These are phyloP conservation scores for Apiotrichum laibachii DNA, from an alignment of 1,284 basidiomycete species.

Conservation along the genomic window DNA sequence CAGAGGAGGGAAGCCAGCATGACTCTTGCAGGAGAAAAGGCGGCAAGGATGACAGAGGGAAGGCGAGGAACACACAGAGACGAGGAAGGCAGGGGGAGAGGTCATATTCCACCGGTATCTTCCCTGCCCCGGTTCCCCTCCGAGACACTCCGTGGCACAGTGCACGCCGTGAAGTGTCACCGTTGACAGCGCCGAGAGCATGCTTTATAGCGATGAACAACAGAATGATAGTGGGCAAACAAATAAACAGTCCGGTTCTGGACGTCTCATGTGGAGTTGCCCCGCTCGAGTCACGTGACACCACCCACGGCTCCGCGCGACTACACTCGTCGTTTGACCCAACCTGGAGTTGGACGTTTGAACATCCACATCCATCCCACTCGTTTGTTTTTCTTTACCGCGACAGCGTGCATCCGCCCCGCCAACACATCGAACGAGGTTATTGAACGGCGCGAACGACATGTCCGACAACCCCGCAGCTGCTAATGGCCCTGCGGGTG, in stretches of 20 bases:
- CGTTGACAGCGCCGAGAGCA: not conserved
- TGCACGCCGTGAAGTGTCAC: not conserved
- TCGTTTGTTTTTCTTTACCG: not conserved
- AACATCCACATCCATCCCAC: not conserved
- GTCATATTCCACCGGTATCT: too few species aligned
- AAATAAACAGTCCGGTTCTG: not conserved
- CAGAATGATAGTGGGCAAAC: not conserved
- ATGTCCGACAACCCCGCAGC: constrained; percentile 35
- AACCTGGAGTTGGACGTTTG: not conserved
- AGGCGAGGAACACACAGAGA: too few species aligned
- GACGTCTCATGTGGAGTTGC: too few species aligned
- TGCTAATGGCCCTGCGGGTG: not conserved
- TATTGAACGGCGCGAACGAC: constrained; percentile 3
- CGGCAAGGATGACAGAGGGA: not conserved
- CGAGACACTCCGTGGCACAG: too few species aligned
- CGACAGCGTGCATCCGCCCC: constrained; percentile 1
- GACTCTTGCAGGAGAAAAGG: too few species aligned
- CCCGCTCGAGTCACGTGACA: too few species aligned
- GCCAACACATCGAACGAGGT: constrained; percentile 6
- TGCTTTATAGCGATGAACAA: not conserved
- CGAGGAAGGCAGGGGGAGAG: too few species aligned
- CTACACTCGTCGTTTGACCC: too few species aligned
- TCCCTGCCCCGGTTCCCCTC: too few species aligned
- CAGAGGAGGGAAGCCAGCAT: not conserved
- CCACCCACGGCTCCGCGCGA: too few species aligned